A percentile compares a stretch with the other conserved stretches of the same genome.
These are phyloP conservation scores for Cadophora sp. DNA, from an alignment of 2,329 filamentous ascomycete species.

Conservation along the genomic window DNA sequence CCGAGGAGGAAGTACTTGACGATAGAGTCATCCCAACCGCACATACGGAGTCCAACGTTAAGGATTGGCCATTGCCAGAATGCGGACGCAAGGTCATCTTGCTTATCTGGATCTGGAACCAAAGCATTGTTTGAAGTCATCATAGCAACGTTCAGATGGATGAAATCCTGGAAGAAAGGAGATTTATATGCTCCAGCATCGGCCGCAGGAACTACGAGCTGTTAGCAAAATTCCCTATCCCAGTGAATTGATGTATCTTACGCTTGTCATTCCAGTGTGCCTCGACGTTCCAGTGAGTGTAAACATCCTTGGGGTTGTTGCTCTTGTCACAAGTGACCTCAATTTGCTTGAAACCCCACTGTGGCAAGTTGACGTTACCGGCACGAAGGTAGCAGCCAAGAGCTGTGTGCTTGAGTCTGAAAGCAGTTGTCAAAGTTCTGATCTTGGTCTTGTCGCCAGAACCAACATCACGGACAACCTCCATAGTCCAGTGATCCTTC, in stretches of 20 bases:
- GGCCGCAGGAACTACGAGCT: conserved; percentile 74
- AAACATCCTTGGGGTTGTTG: conserved; percentile 90
- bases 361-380: conserved; percentile 93
- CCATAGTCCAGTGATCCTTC: conserved; percentile 96
- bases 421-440: conserved; percentile 90
- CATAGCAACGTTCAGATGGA: conserved; percentile 98
- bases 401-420: conserved; percentile 82
- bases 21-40: conserved; percentile 93
- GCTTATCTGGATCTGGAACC: conserved; percentile 97
- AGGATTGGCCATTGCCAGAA: conserved; percentile 99
- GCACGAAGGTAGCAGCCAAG: conserved; percentile 94
- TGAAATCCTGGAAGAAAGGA: conserved; percentile 96
- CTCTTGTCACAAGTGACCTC: conserved; percentile 94
- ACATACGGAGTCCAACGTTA: conserved; percentile 96
- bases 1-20: conserved; percentile 99
- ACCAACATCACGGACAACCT: conserved; percentile 88
- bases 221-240: conserved; percentile 44
- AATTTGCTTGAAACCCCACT: conserved; percentile 99
- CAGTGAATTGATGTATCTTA: conserved; percentile 59
- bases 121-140: conserved; percentile 99
- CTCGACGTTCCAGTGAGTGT: conserved; percentile 99
- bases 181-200: conserved; percentile 94
- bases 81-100: conserved; percentile 93
- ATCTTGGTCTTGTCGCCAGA: conserved; percentile 79
- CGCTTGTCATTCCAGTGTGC: conserved; percentile 91